These are phyloP conservation scores for Colletotrichum destructivum DNA, from an alignment of 2,329 filamentous ascomycete species.

Conservation along the genomic window DNA sequence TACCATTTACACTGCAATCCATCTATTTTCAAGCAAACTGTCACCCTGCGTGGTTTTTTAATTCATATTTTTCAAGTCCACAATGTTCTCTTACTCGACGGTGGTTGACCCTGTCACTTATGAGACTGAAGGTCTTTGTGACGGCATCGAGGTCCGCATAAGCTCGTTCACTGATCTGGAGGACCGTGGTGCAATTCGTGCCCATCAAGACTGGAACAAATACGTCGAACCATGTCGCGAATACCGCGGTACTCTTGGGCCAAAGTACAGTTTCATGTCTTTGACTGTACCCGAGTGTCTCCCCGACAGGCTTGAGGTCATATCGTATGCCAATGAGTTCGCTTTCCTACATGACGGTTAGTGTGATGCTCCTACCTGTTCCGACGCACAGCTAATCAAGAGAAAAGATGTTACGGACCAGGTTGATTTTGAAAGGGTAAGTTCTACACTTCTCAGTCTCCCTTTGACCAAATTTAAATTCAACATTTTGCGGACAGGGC, in stretches of 20 bases:
- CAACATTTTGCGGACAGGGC: neutral
- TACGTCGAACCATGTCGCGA: neutral
- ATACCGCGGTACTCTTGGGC: neutral
- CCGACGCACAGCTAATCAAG: neutral
- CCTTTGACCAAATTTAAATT: too few species aligned
- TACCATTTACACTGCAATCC: neutral
- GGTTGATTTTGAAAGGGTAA: conserved; percentile 1
- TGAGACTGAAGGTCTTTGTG: neutral
- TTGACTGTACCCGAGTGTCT: conserved; percentile 4
- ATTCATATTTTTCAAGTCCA: neutral
- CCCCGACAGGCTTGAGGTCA: neutral
- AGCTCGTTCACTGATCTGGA: neutral
- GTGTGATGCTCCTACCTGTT: neutral
- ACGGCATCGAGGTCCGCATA: neutral
- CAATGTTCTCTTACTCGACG: neutral
- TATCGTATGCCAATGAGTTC: neutral
- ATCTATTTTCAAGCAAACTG: neutral
- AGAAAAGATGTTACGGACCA: conserved; percentile 1
- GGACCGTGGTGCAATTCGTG: neutral
- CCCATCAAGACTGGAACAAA: conserved; percentile 3
- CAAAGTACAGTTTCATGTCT: neutral
- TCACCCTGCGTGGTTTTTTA: neutral
- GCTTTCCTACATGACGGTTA: conserved; percentile 6
- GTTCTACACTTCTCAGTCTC: neutral
- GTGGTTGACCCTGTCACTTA: neutral